Base-by-base conservation (phyloP, 768 basidiomycete genomes). In the Gymnopilus dilepis region DNA sequence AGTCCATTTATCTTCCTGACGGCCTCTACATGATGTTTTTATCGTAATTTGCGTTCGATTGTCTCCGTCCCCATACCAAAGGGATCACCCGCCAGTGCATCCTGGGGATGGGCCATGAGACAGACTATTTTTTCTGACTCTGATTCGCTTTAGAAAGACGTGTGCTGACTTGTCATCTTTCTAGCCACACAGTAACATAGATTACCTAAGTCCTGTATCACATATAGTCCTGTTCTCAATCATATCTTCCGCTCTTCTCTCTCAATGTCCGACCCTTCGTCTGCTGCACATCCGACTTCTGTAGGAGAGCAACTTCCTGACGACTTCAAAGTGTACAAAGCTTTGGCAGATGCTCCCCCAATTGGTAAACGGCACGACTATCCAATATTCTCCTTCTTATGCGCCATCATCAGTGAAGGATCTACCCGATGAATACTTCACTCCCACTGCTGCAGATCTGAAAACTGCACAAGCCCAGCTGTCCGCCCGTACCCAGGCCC, bases 1-100 rank as follows among this genome's bases (percentile, higher is more conserved):
- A 65, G 67, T 67, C 43, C 17, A 17, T 51, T 30, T 21, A 19
- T 60, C 4, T 41, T 48, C 42, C 37, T 31, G n/a, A 9, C 9
- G 34, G 15, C 31, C 6, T 6, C 12, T 64, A 2, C 41, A 68
- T 75, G 84, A 91, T 91, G 89, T 67, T 80, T n/a, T 74, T 78
- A 66, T 80, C 78, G 91, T 92, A 92, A 92, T 92, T 92, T 92
- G 91, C 91, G 91, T 92, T 92, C 89, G 91, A 92, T 76, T 70
- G 77, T 72, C 79, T 72, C 75, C 73, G 71, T 72, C 78, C 80
- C 78, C 80, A 82, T 67, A 78, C 82, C 85, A 89, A 90, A 91
- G 84, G 89, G 86, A 77, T 77, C 80, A 84, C 87, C 80, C 80
- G 91, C 91, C 90, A 78, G 88, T 84, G 78, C 62, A 77, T 80